Evolutionary conservation across 2,329 filamentous ascomycete genomes (phyloP).

Genomic region (Hypomyces perniciosus): DNA sequence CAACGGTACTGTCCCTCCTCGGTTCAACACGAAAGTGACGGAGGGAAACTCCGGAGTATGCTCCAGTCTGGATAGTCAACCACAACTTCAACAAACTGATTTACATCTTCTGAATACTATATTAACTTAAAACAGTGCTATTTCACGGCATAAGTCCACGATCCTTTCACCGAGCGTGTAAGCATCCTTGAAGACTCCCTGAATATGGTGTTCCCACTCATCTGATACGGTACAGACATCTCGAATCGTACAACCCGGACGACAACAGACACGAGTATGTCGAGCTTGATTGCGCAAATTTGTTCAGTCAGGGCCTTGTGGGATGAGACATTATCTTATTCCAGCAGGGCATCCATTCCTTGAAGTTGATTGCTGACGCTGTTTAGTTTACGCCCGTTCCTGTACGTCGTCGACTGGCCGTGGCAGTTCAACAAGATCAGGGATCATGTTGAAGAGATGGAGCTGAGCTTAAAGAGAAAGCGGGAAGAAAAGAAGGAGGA

Average conservation of each 20-base stretch:
- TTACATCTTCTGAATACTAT: too few relatives aligned
- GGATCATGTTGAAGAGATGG: conserved; percentile 28
- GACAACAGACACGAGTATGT: conserved; percentile 22
- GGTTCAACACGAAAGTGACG: neutral
- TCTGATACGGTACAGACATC: neutral
- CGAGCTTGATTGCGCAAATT: too few relatives aligned
- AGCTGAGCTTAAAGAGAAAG: conserved; percentile 19
- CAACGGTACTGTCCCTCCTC: too few relatives aligned
- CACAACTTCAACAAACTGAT: too few relatives aligned
- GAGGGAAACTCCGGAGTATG: too few relatives aligned
- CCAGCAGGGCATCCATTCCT: neutral
- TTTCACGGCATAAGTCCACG: too few relatives aligned
- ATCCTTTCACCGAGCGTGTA: too few relatives aligned
- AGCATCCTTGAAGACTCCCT: too few relatives aligned
- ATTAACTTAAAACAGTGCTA: too few relatives aligned
- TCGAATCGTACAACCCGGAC: conserved; percentile 19
- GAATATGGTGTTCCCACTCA: neutral
- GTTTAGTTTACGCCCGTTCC: conserved; percentile 30
- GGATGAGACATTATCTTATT: conserved; percentile 15
- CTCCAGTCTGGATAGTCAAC: too few relatives aligned
- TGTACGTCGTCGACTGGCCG: conserved; percentile 34
- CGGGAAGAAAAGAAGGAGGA: conserved; percentile 17
- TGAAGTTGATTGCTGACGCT: neutral
- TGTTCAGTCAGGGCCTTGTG: conserved; percentile 16
- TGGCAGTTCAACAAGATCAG: conserved; percentile 39